phyloP scores from a whole-genome alignment of 176 grass and related monocot genomes.

The Oryza brachyantha region DNA sequence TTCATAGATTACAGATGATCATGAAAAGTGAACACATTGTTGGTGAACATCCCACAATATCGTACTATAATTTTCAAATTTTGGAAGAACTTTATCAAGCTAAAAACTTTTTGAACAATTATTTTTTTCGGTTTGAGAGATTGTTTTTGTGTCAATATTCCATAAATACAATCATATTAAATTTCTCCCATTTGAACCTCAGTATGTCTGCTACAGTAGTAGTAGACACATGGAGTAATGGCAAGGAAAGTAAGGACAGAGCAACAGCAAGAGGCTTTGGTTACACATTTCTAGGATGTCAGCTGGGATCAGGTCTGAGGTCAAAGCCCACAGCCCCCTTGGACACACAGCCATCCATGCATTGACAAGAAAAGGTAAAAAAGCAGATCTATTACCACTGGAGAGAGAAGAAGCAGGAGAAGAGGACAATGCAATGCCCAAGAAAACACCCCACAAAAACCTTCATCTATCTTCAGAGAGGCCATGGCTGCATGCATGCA shows the following conservation, averaged over 20 bases:
- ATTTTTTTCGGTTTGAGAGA: neutral
- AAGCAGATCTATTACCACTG: neutral
- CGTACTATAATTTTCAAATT: neutral
- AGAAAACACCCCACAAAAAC: slow-evolving; percentile 23
- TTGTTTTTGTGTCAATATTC: neutral
- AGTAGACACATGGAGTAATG: neutral
- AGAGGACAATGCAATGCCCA: slow-evolving; percentile 53
- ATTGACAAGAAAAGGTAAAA: slow-evolving; percentile 50
- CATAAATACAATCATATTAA: neutral
- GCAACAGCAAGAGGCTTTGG: neutral
- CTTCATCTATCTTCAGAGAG: neutral
- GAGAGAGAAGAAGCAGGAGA: slow-evolving; percentile 24
- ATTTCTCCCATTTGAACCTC: neutral
- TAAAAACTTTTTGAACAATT: neutral
- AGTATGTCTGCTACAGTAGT: neutral
- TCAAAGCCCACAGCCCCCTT: slow-evolving; percentile 42
- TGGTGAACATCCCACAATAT: neutral
- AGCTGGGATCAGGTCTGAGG: slow-evolving; percentile 17
- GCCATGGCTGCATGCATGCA: slow-evolving; percentile 8
- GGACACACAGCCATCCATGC: slow-evolving; percentile 45
- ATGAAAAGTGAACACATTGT: neutral
- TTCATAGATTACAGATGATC: neutral
- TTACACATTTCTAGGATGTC: slow-evolving; percentile 43
- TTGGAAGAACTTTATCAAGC: neutral
- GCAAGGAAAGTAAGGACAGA: neutral